phyloP scores from a whole-genome alignment of 345 rosid genomes.

The Hibiscus syriacus region DNA sequence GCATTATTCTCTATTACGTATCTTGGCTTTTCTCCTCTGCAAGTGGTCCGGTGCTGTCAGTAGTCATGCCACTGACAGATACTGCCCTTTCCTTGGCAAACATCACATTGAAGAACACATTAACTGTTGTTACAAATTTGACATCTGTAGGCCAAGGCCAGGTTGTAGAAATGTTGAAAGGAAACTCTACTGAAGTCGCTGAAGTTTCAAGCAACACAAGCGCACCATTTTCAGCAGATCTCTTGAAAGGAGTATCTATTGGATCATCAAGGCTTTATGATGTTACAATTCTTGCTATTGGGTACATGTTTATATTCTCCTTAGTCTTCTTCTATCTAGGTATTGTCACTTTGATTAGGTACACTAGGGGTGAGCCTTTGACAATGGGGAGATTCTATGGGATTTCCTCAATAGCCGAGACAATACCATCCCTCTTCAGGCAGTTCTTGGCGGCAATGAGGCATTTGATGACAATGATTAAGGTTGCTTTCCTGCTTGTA shows the following conservation, averaged over 20 bases:
- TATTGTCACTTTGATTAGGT: slow-evolving; percentile 71
- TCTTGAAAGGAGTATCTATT: slow-evolving; percentile 50
- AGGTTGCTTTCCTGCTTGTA: slow-evolving; percentile 96
- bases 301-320: slow-evolving; percentile 76
- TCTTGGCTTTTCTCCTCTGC: slow-evolving; percentile 89
- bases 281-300: slow-evolving; percentile 90
- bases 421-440: slow-evolving; percentile 83
- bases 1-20: slow-evolving; percentile 53
- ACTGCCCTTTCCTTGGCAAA: slow-evolving; percentile 67
- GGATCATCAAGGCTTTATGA: slow-evolving; percentile 87
- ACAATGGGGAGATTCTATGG: slow-evolving; percentile 78
- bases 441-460: slow-evolving; percentile 96
- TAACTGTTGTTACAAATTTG: slow-evolving; percentile 68
- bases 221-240: slow-evolving; percentile 44
- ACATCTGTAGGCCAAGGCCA: slow-evolving; percentile 71
- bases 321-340: slow-evolving; percentile 75
- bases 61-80: slow-evolving; percentile 57
- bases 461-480: slow-evolving; percentile 99
- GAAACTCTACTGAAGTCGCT: slow-evolving; percentile 47
- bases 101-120: slow-evolving; percentile 56
- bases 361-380: slow-evolving; percentile 93
- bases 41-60: slow-evolving; percentile 56
- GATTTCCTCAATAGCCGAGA: slow-evolving; percentile 74
- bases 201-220: slow-evolving; percentile 52
- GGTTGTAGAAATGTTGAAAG: slow-evolving; percentile 55